These are phyloP conservation scores for Grosmannia serpens DNA, from an alignment of 2,329 filamentous ascomycete genomes.

Conservation along the genomic window DNA sequence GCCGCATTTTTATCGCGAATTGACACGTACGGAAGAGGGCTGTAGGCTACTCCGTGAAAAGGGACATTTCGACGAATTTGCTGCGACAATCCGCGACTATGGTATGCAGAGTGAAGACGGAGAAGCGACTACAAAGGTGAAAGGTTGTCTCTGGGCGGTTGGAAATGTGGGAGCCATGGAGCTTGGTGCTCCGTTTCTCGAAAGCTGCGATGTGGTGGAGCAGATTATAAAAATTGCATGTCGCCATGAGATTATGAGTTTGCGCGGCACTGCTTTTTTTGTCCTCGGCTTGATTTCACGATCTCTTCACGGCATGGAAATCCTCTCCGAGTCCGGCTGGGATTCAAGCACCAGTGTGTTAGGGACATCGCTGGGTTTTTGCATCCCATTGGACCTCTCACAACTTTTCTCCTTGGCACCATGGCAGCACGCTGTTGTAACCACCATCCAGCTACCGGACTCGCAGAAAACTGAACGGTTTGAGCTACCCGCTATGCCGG, in stretches of 20 bases:
- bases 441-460: constrained; percentile 35
- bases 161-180: constrained; percentile 99
- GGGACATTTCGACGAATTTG: constrained; percentile 93
- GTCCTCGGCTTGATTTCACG: constrained; percentile 86
- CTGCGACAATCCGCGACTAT: constrained; percentile 75
- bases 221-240: constrained; percentile 84
- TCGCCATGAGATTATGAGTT: constrained; percentile 75
- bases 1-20: constrained; percentile 95
- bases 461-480: constrained; percentile 41
- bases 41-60: constrained; percentile 84
- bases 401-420: constrained; percentile 63
- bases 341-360: constrained; percentile 77
- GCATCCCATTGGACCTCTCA: constrained; percentile 67
- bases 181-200: constrained; percentile 85
- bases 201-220: constrained; percentile 77
- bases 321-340: constrained; percentile 83
- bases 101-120: constrained; percentile 74
- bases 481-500: constrained; percentile 29
- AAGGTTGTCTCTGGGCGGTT: constrained; percentile 94
- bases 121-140: constrained; percentile 84
- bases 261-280: constrained; percentile 93
- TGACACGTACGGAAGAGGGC: constrained; percentile 85
- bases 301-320: constrained; percentile 84
- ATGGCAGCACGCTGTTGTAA: constrained; percentile 41
- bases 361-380: constrained; percentile 76